phyloP scores from a whole-genome alignment of 352 stramenopile genomes.

The Globisporangium megalacanthum region DNA sequence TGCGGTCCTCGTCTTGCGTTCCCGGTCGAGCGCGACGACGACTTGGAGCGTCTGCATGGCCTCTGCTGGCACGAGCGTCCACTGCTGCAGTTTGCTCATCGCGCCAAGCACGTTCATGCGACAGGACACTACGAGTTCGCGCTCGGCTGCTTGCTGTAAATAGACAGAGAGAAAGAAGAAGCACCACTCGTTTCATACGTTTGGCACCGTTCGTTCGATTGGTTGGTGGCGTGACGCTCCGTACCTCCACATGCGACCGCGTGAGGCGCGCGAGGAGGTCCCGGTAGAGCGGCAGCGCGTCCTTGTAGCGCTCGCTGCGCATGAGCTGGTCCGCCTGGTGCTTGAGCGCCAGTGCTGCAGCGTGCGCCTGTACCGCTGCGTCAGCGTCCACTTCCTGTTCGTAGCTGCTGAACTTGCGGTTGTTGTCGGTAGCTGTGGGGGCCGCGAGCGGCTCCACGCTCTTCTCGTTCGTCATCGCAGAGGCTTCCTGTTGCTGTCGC shows the following conservation, averaged over 20 bases:
- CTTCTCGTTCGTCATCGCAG: constrained; percentile 23
- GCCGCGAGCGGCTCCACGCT: constrained; percentile 15
- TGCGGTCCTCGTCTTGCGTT: constrained; percentile 16
- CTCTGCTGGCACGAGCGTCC: constrained; percentile 39
- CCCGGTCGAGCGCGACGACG: constrained; percentile 35
- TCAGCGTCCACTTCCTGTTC: constrained; percentile 25
- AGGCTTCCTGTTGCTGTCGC: neutral
- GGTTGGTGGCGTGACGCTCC: too few species aligned
- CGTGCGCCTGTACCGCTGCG: constrained; percentile 35
- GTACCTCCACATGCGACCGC: constrained; percentile 54
- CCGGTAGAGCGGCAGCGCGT: constrained; percentile 56
- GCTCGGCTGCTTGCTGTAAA: constrained; percentile 33
- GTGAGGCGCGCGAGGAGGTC: constrained; percentile 71
- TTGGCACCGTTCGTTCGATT: too few species aligned
- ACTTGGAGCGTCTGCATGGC: constrained; percentile 38
- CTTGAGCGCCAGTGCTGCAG: constrained; percentile 43
- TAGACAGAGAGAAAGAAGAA: too few species aligned
- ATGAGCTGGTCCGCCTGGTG: constrained; percentile 62
- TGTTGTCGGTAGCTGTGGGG: neutral
- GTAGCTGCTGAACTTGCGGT: constrained; percentile 11
- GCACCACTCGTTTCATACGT: constrained; percentile 2
- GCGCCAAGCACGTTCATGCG: constrained; percentile 59
- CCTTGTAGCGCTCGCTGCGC: constrained; percentile 35
- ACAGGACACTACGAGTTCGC: constrained; percentile 59
- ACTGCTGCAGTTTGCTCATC: constrained; percentile 55